Percentiles rank a stretch among this genome's conserved stretches.
phyloP scores from a whole-genome alignment of 768 basidiomycete species.

The Phaeotremella fagi region DNA sequence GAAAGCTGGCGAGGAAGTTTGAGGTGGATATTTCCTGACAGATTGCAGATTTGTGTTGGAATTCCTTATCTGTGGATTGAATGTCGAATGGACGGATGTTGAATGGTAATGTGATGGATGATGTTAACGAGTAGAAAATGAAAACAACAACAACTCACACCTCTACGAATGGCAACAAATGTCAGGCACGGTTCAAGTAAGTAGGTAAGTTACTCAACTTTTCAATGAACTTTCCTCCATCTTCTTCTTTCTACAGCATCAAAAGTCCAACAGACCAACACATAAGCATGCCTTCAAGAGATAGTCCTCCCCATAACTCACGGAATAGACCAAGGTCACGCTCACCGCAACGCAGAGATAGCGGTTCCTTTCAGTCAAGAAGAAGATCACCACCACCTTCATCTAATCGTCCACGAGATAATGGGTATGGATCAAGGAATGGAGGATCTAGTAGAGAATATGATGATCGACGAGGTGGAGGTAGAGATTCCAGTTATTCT shows the following conservation, averaged over 20 bases:
- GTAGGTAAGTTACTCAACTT: no score
- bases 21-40: no score
- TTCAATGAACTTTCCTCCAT: no score
- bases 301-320: not conserved
- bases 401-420: conserved; percentile 15
- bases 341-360: not conserved
- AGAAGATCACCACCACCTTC: not conserved
- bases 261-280: not conserved
- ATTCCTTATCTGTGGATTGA: no score
- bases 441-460: not conserved
- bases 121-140: no score
- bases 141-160: not conserved
- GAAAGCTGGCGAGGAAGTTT: no score
- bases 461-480: no score
- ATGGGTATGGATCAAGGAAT: conserved; percentile 32
- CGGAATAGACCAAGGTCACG: not conserved
- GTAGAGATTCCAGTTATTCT: conserved; percentile 21
- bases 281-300: not conserved
- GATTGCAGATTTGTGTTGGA: no score
- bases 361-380: not conserved
- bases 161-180: not conserved
- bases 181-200: no score
- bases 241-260: not conserved
- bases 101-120: no score
- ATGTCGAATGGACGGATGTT: no score